phyloP scores from a whole-genome alignment of 78 protist genomes.

The Cavenderia fasciculata region DNA sequence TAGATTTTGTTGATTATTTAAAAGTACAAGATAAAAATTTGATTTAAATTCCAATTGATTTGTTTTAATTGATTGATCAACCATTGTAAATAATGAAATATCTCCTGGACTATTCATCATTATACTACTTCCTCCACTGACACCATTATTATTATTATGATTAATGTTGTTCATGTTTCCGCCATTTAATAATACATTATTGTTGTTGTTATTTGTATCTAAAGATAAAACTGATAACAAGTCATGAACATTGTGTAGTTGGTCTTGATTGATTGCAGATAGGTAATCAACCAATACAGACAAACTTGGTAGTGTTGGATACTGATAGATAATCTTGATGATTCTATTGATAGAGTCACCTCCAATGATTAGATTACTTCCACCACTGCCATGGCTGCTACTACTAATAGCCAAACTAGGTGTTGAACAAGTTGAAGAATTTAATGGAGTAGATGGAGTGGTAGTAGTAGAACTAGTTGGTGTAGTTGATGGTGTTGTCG shows the following conservation, averaged over 20 bases:
- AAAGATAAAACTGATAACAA: too few species aligned
- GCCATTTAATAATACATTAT: too few species aligned
- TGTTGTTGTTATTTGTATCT: too few species aligned
- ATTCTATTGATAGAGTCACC: too few species aligned
- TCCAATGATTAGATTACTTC: background rate
- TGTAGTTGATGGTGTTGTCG: background rate
- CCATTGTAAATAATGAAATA: constrained; percentile 40
- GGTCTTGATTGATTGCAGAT: too few species aligned
- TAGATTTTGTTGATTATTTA: too few species aligned
- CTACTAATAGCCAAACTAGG: background rate
- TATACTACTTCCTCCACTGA: background rate
- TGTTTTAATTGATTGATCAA: constrained; percentile 37
- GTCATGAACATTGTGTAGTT: too few species aligned
- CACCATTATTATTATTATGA: background rate
- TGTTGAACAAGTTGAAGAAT: background rate
- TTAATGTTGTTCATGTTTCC: background rate
- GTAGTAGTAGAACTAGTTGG: background rate
- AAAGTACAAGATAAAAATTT: constrained; percentile 43
- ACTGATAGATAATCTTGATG: too few species aligned
- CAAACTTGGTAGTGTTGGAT: too few species aligned
- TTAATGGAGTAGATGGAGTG: background rate
- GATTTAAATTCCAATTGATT: background rate
- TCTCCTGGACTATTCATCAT: background rate
- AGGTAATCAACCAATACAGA: too few species aligned
- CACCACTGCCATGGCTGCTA: background rate